Conservation (phyloP, 305 asterid genomes). For the Fraxinus angustifolia region DNA sequence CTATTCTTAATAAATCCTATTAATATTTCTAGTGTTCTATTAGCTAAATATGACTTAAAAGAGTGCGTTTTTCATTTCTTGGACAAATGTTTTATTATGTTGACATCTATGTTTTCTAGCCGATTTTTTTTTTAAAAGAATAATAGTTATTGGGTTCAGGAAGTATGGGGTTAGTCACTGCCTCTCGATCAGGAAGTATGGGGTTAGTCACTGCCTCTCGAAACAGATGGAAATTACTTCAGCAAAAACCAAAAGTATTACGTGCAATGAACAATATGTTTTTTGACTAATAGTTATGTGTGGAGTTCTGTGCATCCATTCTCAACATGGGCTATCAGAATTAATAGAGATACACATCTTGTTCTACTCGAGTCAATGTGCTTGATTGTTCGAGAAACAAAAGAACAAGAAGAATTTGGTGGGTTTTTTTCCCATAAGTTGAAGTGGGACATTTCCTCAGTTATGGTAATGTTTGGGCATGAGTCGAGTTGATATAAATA, state of each 20-base stretch:
- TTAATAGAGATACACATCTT: neutral
- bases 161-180: neutral
- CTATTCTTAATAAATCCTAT: neutral
- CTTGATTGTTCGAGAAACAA: neutral
- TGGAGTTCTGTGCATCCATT: neutral
- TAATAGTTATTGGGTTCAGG: neutral
- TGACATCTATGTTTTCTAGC: neutral
- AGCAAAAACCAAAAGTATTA: neutral
- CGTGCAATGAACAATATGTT: neutral
- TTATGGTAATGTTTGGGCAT: neutral
- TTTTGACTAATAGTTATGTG: neutral
- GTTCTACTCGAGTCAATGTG: neutral
- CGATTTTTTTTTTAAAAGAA: neutral
- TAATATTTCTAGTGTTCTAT: neutral
- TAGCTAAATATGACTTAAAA: neutral
- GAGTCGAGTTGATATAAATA: neutral
- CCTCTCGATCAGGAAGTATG: neutral
- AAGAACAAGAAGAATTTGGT: neutral
- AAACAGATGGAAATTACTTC: neutral
- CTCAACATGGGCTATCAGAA: slow-evolving; percentile 1
- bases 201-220: neutral
- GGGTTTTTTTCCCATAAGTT: neutral
- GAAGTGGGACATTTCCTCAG: slow-evolving; percentile 7
- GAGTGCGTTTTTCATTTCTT: neutral
- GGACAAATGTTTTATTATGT: neutral